These are phyloP conservation scores for Xanthoconium stramineum DNA, from an alignment of 768 basidiomycete genomes.

Conservation along the genomic window DNA sequence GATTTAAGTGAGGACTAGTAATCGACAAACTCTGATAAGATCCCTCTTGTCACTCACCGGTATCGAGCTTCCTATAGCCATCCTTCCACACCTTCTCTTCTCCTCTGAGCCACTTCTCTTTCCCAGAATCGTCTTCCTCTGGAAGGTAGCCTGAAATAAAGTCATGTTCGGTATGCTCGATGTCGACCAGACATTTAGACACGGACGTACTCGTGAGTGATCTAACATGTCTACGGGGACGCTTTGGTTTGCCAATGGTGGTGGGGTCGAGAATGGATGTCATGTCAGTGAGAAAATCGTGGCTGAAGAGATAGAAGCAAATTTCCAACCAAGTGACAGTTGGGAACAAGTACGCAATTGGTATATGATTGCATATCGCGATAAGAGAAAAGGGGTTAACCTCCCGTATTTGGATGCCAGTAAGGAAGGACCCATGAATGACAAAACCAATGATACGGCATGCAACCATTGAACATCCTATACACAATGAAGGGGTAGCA, in stretches of 20 bases:
- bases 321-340: background rate
- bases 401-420: too few relatives aligned
- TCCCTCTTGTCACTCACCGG: slow-evolving; percentile 36
- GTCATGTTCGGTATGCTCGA: background rate
- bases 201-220: slow-evolving; percentile 55
- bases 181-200: background rate
- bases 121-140: slow-evolving; percentile 70
- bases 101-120: slow-evolving; percentile 83
- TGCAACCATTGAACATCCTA: too few relatives aligned
- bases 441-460: too few relatives aligned
- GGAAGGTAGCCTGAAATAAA: slow-evolving; percentile 65
- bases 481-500: too few relatives aligned
- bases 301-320: background rate
- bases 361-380: too few relatives aligned
- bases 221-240: slow-evolving; percentile 61
- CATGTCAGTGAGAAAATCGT: slow-evolving; percentile 34
- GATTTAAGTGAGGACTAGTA: background rate
- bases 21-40: background rate
- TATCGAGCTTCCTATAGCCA: slow-evolving; percentile 54
- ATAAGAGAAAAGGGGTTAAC: too few relatives aligned
- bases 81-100: slow-evolving; percentile 74
- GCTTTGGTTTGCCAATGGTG: slow-evolving; percentile 56
- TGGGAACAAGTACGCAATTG: too few relatives aligned
- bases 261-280: slow-evolving; percentile 64
- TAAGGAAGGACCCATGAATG: too few relatives aligned